Evolutionary conservation across 805 yeast genomes (phyloP), one percentile per base, ranked within the genome.

Genomic region (Priceomyces castillae): DNA sequence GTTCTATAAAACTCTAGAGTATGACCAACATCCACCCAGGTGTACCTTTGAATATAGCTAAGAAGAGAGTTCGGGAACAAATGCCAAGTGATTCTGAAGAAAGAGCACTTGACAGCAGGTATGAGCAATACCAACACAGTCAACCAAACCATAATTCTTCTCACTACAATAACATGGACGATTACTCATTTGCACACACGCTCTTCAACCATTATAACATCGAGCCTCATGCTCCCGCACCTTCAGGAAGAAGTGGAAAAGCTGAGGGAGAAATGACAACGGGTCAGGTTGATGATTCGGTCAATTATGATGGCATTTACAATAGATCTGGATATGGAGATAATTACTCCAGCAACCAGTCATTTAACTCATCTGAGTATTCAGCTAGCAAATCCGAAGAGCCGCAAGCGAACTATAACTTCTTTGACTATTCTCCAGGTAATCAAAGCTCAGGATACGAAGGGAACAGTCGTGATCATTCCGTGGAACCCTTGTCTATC

Each of bases 121-220:
- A 30, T 25, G 31, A 25, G 14, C 40, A 23, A 5, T 26, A 18
- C 19, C 40, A 6, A 17, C 15, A 23, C 15, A 14, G 15, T n/a
- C 31, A n/a, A 6, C 12, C 28, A n/a, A 26, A 34, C 25, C 37
- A 37, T 18, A 30, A n/a, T 12, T 10, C 36, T 11, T 19, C 19
- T 33, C 9, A 7, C 36, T 10, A 4, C 19, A 15, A 37, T 12
- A 23, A 37, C 22, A 16, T 23, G 10, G 40, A 37, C 18, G 40
- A 37, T 7, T 37, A 37, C 15, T 16, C 40, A 9, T n/a, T 23
- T 22, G n/a, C 28, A n/a, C 40, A 25, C 12, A 10, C 40, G 9
- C 40, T 37, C 22, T 37, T 37, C 20, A n/a, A 37, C 19, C 40
- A 37, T 26, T 37, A 37, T 16, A 23, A 37, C 19, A 7, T 25